phyloP scores from a whole-genome alignment of 75 land plant genomes.

The Larix kaempferi region DNA sequence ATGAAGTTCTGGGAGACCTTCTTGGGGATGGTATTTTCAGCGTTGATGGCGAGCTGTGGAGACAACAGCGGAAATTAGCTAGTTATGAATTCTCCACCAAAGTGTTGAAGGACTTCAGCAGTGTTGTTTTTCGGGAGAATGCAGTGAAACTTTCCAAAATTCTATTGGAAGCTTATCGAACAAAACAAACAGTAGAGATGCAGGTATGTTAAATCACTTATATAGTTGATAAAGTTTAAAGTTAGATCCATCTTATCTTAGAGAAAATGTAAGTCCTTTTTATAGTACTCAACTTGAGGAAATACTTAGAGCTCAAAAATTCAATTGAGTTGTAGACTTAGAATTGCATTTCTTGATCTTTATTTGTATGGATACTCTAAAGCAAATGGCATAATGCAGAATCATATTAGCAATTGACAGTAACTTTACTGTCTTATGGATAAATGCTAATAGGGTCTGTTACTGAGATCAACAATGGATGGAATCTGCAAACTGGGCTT shows the following conservation, averaged over 20 bases:
- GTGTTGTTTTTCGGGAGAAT: conserved; percentile 11
- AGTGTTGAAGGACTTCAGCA: conserved; percentile 23
- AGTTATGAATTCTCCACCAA: conserved; percentile 34
- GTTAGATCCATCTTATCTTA: too few species aligned
- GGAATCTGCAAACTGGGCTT: conserved; percentile 62
- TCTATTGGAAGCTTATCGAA: conserved; percentile 10
- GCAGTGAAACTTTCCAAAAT: conserved; percentile 25
- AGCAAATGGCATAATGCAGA: too few species aligned
- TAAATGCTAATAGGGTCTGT: conserved; percentile 35
- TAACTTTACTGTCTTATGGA: neutral
- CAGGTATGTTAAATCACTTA: conserved; percentile 37
- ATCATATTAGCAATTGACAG: too few species aligned
- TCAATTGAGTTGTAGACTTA: too few species aligned
- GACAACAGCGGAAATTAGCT: conserved; percentile 24
- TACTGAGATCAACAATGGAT: conserved; percentile 61
- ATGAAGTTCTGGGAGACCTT: conserved; percentile 18
- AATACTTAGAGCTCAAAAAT: too few species aligned
- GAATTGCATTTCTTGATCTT: neutral
- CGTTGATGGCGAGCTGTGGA: conserved; percentile 32
- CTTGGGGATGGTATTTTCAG: conserved; percentile 47
- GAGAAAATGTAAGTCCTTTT: too few species aligned
- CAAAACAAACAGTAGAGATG: conserved; percentile 29
- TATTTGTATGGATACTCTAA: too few species aligned
- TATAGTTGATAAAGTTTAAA: too few species aligned
- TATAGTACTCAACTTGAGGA: too few species aligned